A percentile compares a stretch with the other conserved stretches of the same genome.
Evolutionary conservation across 805 yeast species (phyloP).

Genomic region (Cyberlindnera suaveolens): DNA sequence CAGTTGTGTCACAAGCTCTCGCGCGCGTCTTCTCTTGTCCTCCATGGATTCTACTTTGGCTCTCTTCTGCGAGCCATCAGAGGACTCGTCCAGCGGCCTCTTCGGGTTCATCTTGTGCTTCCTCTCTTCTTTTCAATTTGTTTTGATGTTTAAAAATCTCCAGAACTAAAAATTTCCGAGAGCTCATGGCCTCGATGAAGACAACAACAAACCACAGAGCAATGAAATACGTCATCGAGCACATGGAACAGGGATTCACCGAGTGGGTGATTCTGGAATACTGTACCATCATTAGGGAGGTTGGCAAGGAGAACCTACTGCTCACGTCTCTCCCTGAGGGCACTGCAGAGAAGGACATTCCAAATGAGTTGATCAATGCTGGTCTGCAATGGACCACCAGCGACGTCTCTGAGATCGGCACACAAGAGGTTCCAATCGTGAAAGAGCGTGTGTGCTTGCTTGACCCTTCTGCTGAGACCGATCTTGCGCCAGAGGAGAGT

Average conservation of each 20-base stretch:
- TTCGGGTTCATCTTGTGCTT: not conserved
- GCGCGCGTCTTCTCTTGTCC: slow-evolving; percentile 7
- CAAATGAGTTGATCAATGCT: slow-evolving; percentile 47
- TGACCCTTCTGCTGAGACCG: slow-evolving; percentile 81
- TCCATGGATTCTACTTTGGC: slow-evolving; percentile 1
- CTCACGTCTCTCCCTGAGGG: slow-evolving; percentile 68
- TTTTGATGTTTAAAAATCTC: not conserved
- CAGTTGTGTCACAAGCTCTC: slow-evolving; percentile 8
- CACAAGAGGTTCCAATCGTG: slow-evolving; percentile 33
- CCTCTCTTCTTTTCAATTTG: not conserved
- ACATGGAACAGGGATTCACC: slow-evolving; percentile 95
- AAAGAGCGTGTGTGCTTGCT: slow-evolving; percentile 67
- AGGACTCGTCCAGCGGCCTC: not conserved
- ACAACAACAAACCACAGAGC: not conserved
- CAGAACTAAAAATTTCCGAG: not conserved
- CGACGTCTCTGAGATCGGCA: slow-evolving; percentile 48
- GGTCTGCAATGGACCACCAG: slow-evolving; percentile 79
- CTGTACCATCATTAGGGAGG: slow-evolving; percentile 71
- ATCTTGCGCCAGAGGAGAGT: slow-evolving; percentile 66
- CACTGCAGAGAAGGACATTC: slow-evolving; percentile 59
- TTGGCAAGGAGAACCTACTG: slow-evolving; percentile 70
- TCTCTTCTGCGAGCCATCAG: not conserved
- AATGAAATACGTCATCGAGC: slow-evolving; percentile 93
- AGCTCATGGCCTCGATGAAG: not conserved
- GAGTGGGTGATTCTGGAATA: slow-evolving; percentile 94